Conservation (phyloP, 202 grass and related monocot species). For the Thinopyrum obtusiflorum region DNA sequence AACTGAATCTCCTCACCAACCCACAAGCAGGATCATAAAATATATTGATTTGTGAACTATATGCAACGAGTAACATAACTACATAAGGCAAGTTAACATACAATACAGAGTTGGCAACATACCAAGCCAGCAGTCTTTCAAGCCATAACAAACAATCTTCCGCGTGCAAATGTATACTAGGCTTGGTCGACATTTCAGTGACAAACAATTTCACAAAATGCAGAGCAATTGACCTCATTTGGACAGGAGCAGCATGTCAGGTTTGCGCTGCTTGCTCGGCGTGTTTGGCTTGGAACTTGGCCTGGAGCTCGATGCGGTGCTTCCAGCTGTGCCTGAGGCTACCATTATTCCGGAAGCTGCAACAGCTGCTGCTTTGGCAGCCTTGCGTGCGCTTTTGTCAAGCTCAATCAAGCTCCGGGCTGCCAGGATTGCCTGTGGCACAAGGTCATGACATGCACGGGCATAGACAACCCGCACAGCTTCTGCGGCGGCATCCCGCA, state of each 20-base stretch:
- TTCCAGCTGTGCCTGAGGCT: constrained; percentile 37
- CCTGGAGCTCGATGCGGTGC: constrained; percentile 48
- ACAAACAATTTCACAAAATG: constrained; percentile 12
- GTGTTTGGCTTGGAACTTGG: constrained; percentile 75
- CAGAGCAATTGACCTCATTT: constrained; percentile 49
- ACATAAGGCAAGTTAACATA: constrained; percentile 34
- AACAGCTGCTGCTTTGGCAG: constrained; percentile 27
- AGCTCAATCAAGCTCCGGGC: constrained; percentile 92
- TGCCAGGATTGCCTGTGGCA: constrained; percentile 87
- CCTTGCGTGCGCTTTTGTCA: constrained; percentile 74
- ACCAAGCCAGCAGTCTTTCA: constrained; percentile 9
- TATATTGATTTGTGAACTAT: constrained; percentile 41
- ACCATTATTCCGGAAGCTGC: constrained; percentile 21
- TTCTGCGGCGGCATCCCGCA: constrained; percentile 62
- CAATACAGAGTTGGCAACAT: constrained; percentile 28
- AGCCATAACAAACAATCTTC: constrained; percentile 9
- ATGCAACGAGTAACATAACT: constrained; percentile 37
- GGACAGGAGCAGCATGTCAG: constrained; percentile 56
- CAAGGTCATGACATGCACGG: constrained; percentile 74
- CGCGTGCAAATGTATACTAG: neutral
- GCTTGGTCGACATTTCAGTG: constrained; percentile 8
- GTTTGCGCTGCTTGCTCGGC: constrained; percentile 77
- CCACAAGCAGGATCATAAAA: constrained; percentile 10
- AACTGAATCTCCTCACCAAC: neutral
- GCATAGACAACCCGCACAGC: constrained; percentile 83